These are phyloP conservation scores for Penicillium sp. DNA, from an alignment of 2,329 filamentous ascomycete species.

Conservation along the genomic window DNA sequence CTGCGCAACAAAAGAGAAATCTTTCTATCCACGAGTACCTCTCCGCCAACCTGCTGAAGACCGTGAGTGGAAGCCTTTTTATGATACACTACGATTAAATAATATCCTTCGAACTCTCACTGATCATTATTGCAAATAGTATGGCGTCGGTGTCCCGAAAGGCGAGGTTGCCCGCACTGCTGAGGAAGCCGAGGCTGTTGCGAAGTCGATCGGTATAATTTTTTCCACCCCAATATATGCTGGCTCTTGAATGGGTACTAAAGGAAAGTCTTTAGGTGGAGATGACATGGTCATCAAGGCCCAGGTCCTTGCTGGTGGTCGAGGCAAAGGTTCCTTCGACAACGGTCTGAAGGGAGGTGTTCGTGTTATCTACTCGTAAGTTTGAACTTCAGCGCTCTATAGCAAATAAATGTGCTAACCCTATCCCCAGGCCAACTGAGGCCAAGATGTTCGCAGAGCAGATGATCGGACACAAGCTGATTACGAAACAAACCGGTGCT, in stretches of 20 bases:
- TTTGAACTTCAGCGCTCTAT: not conserved
- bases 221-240: not conserved
- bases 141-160: conserved; percentile 89
- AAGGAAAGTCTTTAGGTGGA: conserved; percentile 47
- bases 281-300: conserved; percentile 99
- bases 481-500: conserved; percentile 98
- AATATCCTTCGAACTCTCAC: conserved; percentile 13
- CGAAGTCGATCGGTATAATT: conserved; percentile 73
- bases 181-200: conserved; percentile 85
- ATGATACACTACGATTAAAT: not conserved
- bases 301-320: conserved; percentile 93
- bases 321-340: conserved; percentile 96
- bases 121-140: conserved; percentile 51
- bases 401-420: not conserved
- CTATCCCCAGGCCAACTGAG: conserved; percentile 63
- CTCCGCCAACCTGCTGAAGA: conserved; percentile 82
- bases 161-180: conserved; percentile 79
- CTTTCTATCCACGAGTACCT: conserved; percentile 98
- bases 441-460: conserved; percentile 97
- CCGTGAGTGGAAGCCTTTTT: conserved; percentile 40
- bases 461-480: conserved; percentile 99
- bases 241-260: conserved; percentile 6
- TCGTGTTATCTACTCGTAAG: conserved; percentile 91
- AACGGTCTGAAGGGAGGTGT: conserved; percentile 99
- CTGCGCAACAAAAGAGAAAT: conserved; percentile 75